phyloP scores from a whole-genome alignment of 306 rosid genomes.

The Clitoria ternatea region DNA sequence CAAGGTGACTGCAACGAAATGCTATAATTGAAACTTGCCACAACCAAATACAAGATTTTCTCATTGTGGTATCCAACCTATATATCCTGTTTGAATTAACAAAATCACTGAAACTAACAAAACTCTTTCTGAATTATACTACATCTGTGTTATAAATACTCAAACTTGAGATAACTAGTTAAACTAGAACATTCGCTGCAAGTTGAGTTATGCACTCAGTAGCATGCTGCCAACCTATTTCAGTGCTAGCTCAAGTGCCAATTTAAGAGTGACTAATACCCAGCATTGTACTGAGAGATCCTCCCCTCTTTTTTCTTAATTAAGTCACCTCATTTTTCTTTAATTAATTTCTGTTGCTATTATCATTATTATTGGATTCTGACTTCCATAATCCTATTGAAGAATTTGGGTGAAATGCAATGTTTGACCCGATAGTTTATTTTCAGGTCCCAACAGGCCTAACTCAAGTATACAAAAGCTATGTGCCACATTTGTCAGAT shows the following conservation, averaged over 20 bases:
- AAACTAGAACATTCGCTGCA: no score
- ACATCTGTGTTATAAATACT: no score
- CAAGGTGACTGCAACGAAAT: conserved; percentile 30
- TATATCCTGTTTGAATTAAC: no score
- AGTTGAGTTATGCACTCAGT: no score
- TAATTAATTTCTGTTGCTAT: background rate
- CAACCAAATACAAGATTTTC: conserved; percentile 18
- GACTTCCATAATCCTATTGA: conserved; percentile 18
- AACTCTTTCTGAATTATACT: no score
- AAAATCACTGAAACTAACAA: no score
- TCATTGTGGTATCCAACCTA: conserved; percentile 37
- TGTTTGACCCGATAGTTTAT: conserved; percentile 12
- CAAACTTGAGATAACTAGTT: no score
- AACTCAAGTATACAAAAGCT: conserved; percentile 19
- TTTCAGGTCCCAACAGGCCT: conserved; percentile 34
- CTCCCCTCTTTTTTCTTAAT: background rate
- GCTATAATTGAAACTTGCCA: conserved; percentile 27
- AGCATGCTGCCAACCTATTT: no score
- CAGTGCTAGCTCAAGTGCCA: conserved; percentile 17
- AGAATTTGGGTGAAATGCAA: conserved; percentile 8
- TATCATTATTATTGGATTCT: conserved; percentile 10
- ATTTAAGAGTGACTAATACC: conserved; percentile 13
- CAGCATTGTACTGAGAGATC: conserved; percentile 28
- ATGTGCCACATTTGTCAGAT: conserved; percentile 16
- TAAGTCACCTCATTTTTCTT: conserved; percentile 15